phyloP scores from a whole-genome alignment of 768 basidiomycete genomes.

The Mycena vitilis region DNA sequence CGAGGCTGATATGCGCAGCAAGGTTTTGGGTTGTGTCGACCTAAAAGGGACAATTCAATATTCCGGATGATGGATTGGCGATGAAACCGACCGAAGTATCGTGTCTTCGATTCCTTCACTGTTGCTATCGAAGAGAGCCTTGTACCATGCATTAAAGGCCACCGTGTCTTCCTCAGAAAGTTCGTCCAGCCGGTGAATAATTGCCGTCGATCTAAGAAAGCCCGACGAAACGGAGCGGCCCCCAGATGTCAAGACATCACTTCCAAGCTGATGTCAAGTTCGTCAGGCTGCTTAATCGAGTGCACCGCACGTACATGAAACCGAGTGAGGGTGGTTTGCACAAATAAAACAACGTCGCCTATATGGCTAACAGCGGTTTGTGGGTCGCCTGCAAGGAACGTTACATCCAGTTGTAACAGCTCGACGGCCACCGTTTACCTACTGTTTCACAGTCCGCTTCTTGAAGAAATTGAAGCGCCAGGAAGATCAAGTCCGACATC shows the following conservation, averaged over 20 bases:
- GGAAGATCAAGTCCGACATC: slow-evolving; percentile 72
- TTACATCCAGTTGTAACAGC: neutral
- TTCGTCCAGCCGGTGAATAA: slow-evolving; percentile 53
- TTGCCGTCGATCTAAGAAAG: slow-evolving; percentile 63
- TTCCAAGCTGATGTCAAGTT: slow-evolving; percentile 58
- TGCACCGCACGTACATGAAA: slow-evolving; percentile 62
- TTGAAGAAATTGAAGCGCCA: slow-evolving; percentile 71
- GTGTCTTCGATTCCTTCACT: slow-evolving; percentile 89
- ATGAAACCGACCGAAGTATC: slow-evolving; percentile 64
- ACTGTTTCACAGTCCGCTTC: slow-evolving; percentile 86
- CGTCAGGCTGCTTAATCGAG: slow-evolving; percentile 15
- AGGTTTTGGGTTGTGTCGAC: slow-evolving; percentile 74
- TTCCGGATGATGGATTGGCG: neutral
- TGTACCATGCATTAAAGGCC: slow-evolving; percentile 73
- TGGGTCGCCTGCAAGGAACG: slow-evolving; percentile 71
- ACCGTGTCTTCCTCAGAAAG: slow-evolving; percentile 55
- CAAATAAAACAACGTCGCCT: slow-evolving; percentile 82
- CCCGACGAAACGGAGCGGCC: slow-evolving; percentile 58
- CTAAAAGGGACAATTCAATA: slow-evolving; percentile 48
- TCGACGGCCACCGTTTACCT: slow-evolving; percentile 53
- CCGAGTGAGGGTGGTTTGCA: slow-evolving; percentile 72
- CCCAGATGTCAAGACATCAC: slow-evolving; percentile 58
- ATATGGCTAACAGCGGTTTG: slow-evolving; percentile 84
- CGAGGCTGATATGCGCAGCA: slow-evolving; percentile 75
- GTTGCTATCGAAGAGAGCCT: slow-evolving; percentile 79